Evolutionary conservation across 345 rosid species (phyloP), one percentile per base, ranked within the genome.

Genomic region (Eucalyptus caleyi): DNA sequence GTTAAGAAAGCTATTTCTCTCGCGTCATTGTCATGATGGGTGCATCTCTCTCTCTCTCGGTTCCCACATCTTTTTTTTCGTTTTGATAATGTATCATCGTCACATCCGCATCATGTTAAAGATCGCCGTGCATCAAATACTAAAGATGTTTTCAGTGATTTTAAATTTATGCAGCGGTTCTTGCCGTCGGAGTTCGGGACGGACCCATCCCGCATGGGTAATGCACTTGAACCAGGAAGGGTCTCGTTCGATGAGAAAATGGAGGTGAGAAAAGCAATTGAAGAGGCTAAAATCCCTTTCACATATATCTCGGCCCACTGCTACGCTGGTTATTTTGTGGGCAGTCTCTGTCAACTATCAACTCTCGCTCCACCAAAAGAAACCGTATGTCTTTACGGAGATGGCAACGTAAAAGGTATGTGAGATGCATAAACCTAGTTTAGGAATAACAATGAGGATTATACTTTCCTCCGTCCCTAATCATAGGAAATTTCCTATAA

Each of bases 171-270:
- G 69, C 86, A 97, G 98, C 92, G 98, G n/a, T 96, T 97, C 90
- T 89, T 97, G 91, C 99, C 98, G 1, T 97, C 99, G 6, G 99
- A 97, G 87, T 97, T 96, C 88, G 99, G 99, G 7, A 97, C 93
- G 90, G 98, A 97, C 90, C 97, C 99, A 32, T 82, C 98, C 4
- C 87, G 92, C 26, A 97, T 97, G 99, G 94, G 86, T 44, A 80
- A 95, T 32, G 99, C 98, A 4, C 88, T 97, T 19, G 97, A 94
- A 44, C 99, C 99, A 0, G 98, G 98, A 87, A 93, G 95, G 88
- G 98, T 92, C 56, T 87, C 98, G 2, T 97, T 97, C 67, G 99
- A 97, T 85, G 93, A 97, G 86, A 97, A 97, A 88, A 95, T 97
- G 98, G 87, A 27, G 14, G 97, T 97, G 40, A 95, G 99, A 86